These are phyloP conservation scores for Dionaea muscipula DNA, from an alignment of 179 eudicot genomes.

Conservation along the genomic window DNA sequence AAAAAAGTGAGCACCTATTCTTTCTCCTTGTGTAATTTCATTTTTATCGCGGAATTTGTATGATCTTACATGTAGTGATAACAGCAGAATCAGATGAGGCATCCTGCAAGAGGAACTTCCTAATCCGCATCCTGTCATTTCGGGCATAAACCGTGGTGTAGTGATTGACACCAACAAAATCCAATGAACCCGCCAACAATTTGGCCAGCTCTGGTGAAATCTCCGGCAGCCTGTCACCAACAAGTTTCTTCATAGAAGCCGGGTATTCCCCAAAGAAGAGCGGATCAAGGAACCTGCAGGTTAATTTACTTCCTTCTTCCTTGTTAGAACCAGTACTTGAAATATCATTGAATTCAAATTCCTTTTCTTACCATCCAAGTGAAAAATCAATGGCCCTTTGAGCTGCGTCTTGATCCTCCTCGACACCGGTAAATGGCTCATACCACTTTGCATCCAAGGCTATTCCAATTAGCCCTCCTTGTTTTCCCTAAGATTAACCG, in stretches of 20 bases:
- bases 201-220: slow-evolving; percentile 33
- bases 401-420: slow-evolving; percentile 80
- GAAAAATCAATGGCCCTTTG: slow-evolving; percentile 69
- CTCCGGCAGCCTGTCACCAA: slow-evolving; percentile 56
- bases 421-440: slow-evolving; percentile 54
- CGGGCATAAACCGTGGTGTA: slow-evolving; percentile 76
- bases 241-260: slow-evolving; percentile 59
- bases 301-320: slow-evolving; percentile 12
- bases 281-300: slow-evolving; percentile 97
- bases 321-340: slow-evolving; percentile 9
- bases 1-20: no score
- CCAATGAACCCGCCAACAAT: slow-evolving; percentile 44
- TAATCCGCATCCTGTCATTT: slow-evolving; percentile 54
- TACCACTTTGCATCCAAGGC: slow-evolving; percentile 84
- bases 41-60: no score
- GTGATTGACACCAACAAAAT: slow-evolving; percentile 80
- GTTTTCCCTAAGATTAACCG: slow-evolving; percentile 30
- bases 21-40: no score
- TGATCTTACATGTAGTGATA: slow-evolving; percentile 53
- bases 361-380: slow-evolving; percentile 91
- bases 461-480: slow-evolving; percentile 74
- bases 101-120: slow-evolving; percentile 58
- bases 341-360: no score
- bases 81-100: slow-evolving; percentile 65
- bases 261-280: slow-evolving; percentile 70